phyloP scores from a whole-genome alignment of 768 basidiomycete species.

The Rhodotorula toruloides region DNA sequence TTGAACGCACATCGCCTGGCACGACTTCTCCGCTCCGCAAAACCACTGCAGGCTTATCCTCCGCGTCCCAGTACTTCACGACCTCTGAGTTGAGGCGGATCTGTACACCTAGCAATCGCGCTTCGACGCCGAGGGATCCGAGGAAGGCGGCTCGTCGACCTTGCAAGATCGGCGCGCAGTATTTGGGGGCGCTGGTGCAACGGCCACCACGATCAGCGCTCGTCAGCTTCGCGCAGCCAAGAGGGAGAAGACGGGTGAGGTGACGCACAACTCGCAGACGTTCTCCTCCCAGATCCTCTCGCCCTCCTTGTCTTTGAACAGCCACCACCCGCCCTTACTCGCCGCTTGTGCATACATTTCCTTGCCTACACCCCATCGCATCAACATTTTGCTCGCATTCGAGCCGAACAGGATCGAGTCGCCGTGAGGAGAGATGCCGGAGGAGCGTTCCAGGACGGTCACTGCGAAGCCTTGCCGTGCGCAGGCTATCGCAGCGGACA shows the following conservation, averaged over 20 bases:
- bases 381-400: conserved; percentile 19
- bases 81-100: conserved; percentile 13
- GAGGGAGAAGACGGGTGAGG: neutral
- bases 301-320: conserved; percentile 4
- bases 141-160: conserved; percentile 25
- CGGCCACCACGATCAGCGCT: neutral
- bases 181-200: neutral
- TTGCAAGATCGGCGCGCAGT: conserved; percentile 19
- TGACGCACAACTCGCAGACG: conserved; percentile 7
- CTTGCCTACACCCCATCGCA: conserved; percentile 28
- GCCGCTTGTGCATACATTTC: conserved; percentile 18
- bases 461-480: conserved; percentile 31
- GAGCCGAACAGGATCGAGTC: conserved; percentile 31
- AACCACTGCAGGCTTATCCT: conserved; percentile 10
- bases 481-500: conserved; percentile 36
- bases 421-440: conserved; percentile 28
- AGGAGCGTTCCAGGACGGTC: conserved; percentile 26
- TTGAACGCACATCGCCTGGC: conserved; percentile 7
- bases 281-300: neutral
- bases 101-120: conserved; percentile 25
- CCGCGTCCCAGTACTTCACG: conserved; percentile 10
- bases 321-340: conserved; percentile 13
- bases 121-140: conserved; percentile 29
- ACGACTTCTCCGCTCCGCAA: conserved; percentile 1
- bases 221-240: neutral